Evolutionary conservation across 1,284 basidiomycete genomes (phyloP), one percentile per base, ranked within the genome.

Genomic region (Mycena citricolor): DNA sequence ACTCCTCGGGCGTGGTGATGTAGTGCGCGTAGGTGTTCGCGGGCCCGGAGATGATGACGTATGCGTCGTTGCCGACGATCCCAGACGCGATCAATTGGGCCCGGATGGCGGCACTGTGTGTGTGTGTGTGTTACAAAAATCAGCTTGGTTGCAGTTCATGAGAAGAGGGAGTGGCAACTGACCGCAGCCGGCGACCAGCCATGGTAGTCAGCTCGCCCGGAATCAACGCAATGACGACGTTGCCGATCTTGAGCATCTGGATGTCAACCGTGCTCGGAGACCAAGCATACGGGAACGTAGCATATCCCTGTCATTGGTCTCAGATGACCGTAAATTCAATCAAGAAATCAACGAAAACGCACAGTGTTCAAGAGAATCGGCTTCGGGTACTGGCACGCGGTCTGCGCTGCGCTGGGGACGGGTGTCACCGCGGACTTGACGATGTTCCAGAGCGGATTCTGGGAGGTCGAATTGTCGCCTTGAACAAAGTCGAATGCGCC

Each of bases 1-100:
- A 90, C 61, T 90, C 87, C 60, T 90, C 86, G 6, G 70, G 69
- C 14, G 88, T 90, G 1, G 83, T 69, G 40, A 90, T 71, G 58
- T 90, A 90, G 63, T 89, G 86, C 0, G 69, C 77, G 56, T 90
- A 91, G 10, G 86, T 86, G 53, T 90, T 90, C 1, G 86, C 86
- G 13, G 89, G 89, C 5, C 88, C 89, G 14, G 83, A 81, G 41
- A 87, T 66, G 33, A 88, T 84, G 44, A 90, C 82, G 53, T 86
- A 85, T 4, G 83, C 86, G 54, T 81, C 70, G 17, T 78, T 62
- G 28, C 75, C 78, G 45, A 91, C 62, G 37, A 89, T 65, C 3
- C 78, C 79, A 28, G 74, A 68, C 0, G 78, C 73, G 47, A 86
- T 81, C 36, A 91, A 71, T 58, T 73, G 63, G 22, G 77, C 68